A percentile compares a stretch with the other conserved stretches of the same genome.
Evolutionary conservation across 352 stramenopile species (phyloP).

Genomic region (Globisporangium lucens): DNA sequence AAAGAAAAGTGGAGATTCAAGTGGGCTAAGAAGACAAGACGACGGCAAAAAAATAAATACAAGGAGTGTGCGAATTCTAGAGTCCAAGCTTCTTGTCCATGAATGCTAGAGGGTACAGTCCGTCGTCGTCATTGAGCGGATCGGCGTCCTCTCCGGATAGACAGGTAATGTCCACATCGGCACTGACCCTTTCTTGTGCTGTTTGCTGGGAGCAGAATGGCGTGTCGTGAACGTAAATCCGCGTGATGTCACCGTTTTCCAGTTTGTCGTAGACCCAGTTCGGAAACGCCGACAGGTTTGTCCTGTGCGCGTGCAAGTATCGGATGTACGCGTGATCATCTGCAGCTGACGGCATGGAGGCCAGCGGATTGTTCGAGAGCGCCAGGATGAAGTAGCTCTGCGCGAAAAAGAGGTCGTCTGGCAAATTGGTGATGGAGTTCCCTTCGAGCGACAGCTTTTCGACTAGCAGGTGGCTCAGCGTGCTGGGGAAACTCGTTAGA

Average conservation of each 20-base stretch:
- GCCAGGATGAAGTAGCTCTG: conserved; percentile 28
- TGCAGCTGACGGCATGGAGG: conserved; percentile 19
- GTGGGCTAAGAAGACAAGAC: background rate
- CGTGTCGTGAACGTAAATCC: conserved; percentile 27
- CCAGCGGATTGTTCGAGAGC: conserved; percentile 29
- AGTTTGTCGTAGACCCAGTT: conserved; percentile 28
- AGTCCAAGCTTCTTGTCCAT: conserved; percentile 9
- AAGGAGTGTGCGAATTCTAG: background rate
- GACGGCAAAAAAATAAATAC: too few species aligned
- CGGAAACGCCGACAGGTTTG: conserved; percentile 26
- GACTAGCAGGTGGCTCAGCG: conserved; percentile 16
- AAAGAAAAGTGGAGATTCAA: background rate
- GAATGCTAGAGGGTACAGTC: conserved; percentile 21
- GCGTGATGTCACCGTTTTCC: conserved; percentile 15
- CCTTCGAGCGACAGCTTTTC: conserved; percentile 34
- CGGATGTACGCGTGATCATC: conserved; percentile 7
- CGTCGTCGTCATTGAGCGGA: conserved; percentile 7
- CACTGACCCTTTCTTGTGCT: background rate
- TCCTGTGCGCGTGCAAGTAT: conserved; percentile 28
- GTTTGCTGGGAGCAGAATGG: conserved; percentile 25
- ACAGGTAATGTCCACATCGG: conserved; percentile 2
- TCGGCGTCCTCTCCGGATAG: conserved; percentile 6
- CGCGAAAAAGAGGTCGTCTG: conserved; percentile 17
- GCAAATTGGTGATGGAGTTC: conserved; percentile 25
- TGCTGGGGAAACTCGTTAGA: background rate